A percentile compares a stretch with the other conserved stretches of the same genome.
phyloP scores from a whole-genome alignment of 768 basidiomycete genomes.

The Lentinus brumalis region DNA sequence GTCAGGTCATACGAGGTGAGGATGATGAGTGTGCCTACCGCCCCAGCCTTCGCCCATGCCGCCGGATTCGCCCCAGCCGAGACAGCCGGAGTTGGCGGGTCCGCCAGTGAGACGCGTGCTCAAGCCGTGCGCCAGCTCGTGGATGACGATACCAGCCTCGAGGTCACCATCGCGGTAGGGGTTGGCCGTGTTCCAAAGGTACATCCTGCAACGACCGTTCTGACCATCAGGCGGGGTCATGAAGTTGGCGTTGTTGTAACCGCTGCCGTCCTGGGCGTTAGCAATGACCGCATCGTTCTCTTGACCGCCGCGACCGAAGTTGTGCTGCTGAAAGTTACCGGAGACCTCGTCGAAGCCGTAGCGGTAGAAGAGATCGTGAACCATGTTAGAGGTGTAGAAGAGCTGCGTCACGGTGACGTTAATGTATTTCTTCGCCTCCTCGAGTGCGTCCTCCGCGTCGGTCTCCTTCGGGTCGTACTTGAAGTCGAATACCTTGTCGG shows the following conservation, averaged over 20 bases:
- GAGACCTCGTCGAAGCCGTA: slow-evolving; percentile 86
- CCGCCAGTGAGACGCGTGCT: slow-evolving; percentile 96
- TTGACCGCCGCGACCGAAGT: slow-evolving; percentile 87
- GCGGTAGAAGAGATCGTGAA: slow-evolving; percentile 83
- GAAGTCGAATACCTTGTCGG: slow-evolving; percentile 63
- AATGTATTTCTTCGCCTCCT: slow-evolving; percentile 80
- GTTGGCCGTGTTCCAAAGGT: slow-evolving; percentile 88
- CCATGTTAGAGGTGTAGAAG: slow-evolving; percentile 84
- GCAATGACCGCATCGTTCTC: slow-evolving; percentile 91
- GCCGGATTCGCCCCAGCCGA: slow-evolving; percentile 94
- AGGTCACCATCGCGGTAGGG: slow-evolving; percentile 95
- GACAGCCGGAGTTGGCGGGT: slow-evolving; percentile 87
- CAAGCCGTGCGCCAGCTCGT: slow-evolving; percentile 86
- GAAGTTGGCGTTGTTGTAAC: slow-evolving; percentile 92
- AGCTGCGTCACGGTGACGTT: slow-evolving; percentile 86
- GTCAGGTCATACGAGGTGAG: background rate
- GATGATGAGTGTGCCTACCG: slow-evolving; percentile 38
- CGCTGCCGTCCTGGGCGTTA: slow-evolving; percentile 94
- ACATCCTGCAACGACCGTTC: slow-evolving; percentile 95
- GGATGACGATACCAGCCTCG: slow-evolving; percentile 96
- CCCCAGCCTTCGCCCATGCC: slow-evolving; percentile 99
- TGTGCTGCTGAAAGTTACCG: slow-evolving; percentile 98
- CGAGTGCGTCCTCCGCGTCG: slow-evolving; percentile 56
- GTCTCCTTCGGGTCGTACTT: slow-evolving; percentile 70
- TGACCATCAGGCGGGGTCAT: slow-evolving; percentile 83